Evolutionary conservation across 2,329 filamentous ascomycete species (phyloP).

Genomic region (Colletotrichum tabaci): DNA sequence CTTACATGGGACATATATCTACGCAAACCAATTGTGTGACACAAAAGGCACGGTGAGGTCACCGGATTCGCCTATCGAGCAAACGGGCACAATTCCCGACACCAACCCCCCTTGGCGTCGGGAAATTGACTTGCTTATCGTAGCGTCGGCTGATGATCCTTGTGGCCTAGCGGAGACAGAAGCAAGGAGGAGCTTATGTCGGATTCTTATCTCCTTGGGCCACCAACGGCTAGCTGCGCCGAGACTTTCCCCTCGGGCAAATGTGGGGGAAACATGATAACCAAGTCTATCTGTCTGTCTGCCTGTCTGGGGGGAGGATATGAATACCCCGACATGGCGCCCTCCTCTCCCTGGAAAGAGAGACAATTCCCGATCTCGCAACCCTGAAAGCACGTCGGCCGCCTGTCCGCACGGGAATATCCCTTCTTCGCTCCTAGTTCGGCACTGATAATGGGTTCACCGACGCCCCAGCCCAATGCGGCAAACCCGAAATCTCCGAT

Average conservation of each 20-base stretch:
- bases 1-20: conserved; percentile 31
- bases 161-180: conserved; percentile 29
- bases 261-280: conserved; percentile 27
- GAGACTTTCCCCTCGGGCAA: conserved; percentile 31
- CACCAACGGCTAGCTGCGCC: background rate
- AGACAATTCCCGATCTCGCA: conserved; percentile 31
- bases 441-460: conserved; percentile 22
- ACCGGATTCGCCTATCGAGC: conserved; percentile 37
- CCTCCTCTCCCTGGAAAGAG: background rate
- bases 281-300: background rate
- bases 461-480: background rate
- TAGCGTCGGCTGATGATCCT: conserved; percentile 25
- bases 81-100: conserved; percentile 23
- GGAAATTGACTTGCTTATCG: conserved; percentile 29
- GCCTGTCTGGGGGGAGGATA: background rate
- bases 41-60: conserved; percentile 25
- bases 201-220: conserved; percentile 29
- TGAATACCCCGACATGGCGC: conserved; percentile 39
- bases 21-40: conserved; percentile 2
- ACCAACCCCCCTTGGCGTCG: conserved; percentile 19
- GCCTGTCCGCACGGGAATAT: conserved; percentile 13
- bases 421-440: background rate
- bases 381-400: background rate
- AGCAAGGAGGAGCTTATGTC: conserved; percentile 15
- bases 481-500: conserved; percentile 25